phyloP scores from a whole-genome alignment of 2,329 filamentous ascomycete genomes.

The Fusarium nanum region DNA sequence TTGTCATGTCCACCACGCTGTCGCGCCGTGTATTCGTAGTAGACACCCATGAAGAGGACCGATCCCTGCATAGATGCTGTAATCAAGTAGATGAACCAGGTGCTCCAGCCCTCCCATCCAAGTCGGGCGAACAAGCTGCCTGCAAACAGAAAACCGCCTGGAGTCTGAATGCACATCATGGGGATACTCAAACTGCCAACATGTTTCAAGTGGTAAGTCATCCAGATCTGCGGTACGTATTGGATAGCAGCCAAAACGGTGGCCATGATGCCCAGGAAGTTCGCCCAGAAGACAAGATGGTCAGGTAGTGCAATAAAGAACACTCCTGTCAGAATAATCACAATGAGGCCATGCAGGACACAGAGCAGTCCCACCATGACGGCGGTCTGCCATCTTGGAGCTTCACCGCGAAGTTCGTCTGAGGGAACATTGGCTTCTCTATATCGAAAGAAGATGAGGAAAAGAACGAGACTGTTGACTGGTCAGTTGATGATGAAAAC shows the following conservation, averaged over 20 bases:
- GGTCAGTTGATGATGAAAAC: slow-evolving; percentile 39
- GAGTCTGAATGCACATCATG: slow-evolving; percentile 99
- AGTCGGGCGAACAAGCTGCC: slow-evolving; percentile 83
- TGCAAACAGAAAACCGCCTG: slow-evolving; percentile 90
- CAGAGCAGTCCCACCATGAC: slow-evolving; percentile 78
- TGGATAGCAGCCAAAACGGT: slow-evolving; percentile 85
- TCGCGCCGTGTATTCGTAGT: slow-evolving; percentile 71
- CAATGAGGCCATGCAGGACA: slow-evolving; percentile 78
- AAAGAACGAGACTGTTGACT: slow-evolving; percentile 80
- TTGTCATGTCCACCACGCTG: slow-evolving; percentile 48
- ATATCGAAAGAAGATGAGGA: slow-evolving; percentile 91
- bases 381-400: slow-evolving; percentile 81
- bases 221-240: slow-evolving; percentile 95
- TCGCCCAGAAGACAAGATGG: slow-evolving; percentile 82
- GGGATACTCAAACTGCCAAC: slow-evolving; percentile 93
- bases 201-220: slow-evolving; percentile 85
- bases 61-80: slow-evolving; percentile 87
- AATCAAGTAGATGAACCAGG: slow-evolving; percentile 91
- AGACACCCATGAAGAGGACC: slow-evolving; percentile 82
- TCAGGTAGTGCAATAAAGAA: slow-evolving; percentile 72
- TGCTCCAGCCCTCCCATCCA: slow-evolving; percentile 89
- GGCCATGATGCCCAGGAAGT: slow-evolving; percentile 83
- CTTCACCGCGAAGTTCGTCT: slow-evolving; percentile 62
- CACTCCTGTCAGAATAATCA: slow-evolving; percentile 75
- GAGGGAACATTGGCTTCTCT: slow-evolving; percentile 62